These are phyloP conservation scores for Dothideomycetes sp. DNA, from an alignment of 2,329 filamentous ascomycete species.

Conservation along the genomic window DNA sequence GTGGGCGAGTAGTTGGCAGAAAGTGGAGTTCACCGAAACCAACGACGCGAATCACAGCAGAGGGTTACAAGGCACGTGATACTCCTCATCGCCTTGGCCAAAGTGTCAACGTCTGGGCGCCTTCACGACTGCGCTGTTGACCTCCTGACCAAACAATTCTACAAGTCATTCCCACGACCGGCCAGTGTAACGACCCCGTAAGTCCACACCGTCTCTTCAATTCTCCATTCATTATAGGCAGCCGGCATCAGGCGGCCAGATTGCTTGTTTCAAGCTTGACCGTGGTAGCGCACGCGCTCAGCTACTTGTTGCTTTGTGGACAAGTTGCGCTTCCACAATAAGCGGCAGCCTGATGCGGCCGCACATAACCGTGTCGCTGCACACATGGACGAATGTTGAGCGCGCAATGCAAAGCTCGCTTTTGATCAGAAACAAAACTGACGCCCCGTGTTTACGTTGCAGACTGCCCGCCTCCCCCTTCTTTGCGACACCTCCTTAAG, in stretches of 20 bases:
- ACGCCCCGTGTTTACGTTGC: background rate
- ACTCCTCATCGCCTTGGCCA: background rate
- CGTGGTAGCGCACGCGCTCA: background rate
- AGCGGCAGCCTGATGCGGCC: background rate
- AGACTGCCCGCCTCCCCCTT: constrained; percentile 4
- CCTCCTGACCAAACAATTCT: background rate
- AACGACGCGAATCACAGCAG: background rate
- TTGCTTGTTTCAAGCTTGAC: background rate
- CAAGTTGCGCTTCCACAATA: background rate
- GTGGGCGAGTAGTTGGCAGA: background rate
- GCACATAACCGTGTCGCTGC: background rate
- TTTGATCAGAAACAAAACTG: background rate
- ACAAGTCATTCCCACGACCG: background rate
- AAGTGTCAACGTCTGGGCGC: background rate
- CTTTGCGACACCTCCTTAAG: constrained; percentile 1
- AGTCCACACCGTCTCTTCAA: background rate
- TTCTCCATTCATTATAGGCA: background rate
- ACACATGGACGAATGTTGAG: background rate
- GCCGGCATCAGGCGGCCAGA: background rate
- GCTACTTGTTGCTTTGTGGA: background rate
- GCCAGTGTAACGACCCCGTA: background rate
- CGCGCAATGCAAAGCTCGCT: background rate
- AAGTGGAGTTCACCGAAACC: background rate
- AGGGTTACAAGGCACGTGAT: background rate
- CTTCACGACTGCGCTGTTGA: background rate